Conservation (phyloP, 768 basidiomycete species). For the Boletus subcaerulescens region DNA sequence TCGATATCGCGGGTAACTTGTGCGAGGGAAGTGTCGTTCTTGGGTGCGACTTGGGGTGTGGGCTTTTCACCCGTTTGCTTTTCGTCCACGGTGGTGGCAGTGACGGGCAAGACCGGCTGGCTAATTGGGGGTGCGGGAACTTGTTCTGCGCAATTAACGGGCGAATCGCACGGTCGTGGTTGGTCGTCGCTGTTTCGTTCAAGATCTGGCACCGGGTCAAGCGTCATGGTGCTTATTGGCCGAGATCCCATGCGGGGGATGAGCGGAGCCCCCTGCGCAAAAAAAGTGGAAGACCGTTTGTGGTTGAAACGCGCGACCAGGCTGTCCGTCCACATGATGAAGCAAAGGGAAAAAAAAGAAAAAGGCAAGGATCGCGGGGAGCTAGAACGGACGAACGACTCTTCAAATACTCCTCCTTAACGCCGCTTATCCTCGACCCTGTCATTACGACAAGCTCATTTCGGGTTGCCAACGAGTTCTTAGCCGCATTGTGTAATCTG, state of each 20-base stretch:
- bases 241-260: conserved; percentile 4
- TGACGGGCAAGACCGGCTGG: background rate
- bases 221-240: background rate
- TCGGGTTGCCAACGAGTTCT: background rate
- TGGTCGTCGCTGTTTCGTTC: background rate
- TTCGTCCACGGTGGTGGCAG: background rate
- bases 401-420: background rate
- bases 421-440: background rate
- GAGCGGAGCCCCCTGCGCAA: conserved; percentile 15
- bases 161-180: too few relatives aligned
- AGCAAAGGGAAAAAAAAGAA: background rate
- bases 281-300: background rate
- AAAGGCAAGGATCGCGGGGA: background rate
- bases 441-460: background rate
- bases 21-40: background rate
- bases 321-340: conserved; percentile 12
- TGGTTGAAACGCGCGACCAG: conserved; percentile 19
- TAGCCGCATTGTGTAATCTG: too few relatives aligned
- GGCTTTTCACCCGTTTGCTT: background rate
- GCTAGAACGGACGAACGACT: too few relatives aligned
- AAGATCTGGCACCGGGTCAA: conserved; percentile 14
- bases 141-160: too few relatives aligned
- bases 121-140: background rate
- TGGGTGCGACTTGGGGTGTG: background rate
- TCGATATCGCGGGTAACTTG: conserved; percentile 16